Evolutionary conservation across 176 grass and related monocot species (phyloP).

Genomic region (Saccharum spontaneum): DNA sequence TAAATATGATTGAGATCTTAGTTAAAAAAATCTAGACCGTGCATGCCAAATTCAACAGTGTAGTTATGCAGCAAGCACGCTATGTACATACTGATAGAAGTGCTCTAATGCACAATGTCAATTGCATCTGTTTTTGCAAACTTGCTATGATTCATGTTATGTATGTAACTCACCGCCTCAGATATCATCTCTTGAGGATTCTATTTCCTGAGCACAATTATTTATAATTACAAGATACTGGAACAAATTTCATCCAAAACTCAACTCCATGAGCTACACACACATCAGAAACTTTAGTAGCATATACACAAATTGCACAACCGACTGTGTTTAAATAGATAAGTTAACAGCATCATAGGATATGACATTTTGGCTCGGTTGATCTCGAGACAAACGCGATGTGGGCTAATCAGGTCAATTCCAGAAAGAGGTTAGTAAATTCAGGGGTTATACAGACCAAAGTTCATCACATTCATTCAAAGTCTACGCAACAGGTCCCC

Average conservation of each 20-base stretch:
- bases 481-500: conserved; percentile 2
- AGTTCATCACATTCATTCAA: background rate
- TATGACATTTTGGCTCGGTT: background rate
- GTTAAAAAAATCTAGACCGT: background rate
- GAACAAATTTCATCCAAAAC: background rate
- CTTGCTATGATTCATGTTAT: background rate
- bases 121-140: background rate
- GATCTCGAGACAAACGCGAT: conserved; percentile 25
- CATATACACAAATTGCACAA: background rate
- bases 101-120: background rate
- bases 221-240: background rate
- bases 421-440: background rate
- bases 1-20: background rate
- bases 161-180: background rate
- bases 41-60: conserved; percentile 8
- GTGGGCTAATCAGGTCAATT: background rate
- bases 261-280: background rate
- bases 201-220: background rate
- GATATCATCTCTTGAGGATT: background rate
- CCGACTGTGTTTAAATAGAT: background rate
- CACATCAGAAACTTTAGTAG: background rate
- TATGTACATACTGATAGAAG: background rate
- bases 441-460: background rate
- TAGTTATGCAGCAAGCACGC: background rate
- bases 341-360: background rate